These are phyloP conservation scores for Emmonsiellopsis sp. DNA, from an alignment of 2,329 filamentous ascomycete species.

Conservation along the genomic window DNA sequence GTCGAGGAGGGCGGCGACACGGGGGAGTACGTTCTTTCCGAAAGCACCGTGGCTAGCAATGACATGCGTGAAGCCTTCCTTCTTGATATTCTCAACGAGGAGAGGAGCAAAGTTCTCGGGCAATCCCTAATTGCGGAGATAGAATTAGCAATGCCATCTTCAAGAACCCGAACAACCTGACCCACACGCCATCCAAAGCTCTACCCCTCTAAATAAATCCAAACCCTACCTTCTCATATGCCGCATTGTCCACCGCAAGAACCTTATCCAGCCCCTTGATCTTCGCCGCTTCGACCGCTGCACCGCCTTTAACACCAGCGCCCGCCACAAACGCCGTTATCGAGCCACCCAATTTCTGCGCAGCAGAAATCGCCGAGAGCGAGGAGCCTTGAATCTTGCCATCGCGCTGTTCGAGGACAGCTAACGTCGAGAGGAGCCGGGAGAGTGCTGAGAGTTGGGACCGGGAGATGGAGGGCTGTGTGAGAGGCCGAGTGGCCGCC, in stretches of 20 bases:
- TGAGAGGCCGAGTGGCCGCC: conserved; percentile 25
- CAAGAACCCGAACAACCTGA: neutral
- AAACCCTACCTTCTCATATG: conserved; percentile 73
- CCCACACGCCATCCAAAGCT: neutral
- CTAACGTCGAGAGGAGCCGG: conserved; percentile 76
- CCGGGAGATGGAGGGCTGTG: conserved; percentile 36
- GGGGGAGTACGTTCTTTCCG: conserved; percentile 87
- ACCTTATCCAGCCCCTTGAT: conserved; percentile 88
- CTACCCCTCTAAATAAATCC: neutral
- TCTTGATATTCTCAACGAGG: conserved; percentile 92
- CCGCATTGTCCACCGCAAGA: conserved; percentile 74
- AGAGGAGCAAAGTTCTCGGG: conserved; percentile 92
- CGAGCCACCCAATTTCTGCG: conserved; percentile 73
- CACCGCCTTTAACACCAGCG: conserved; percentile 59
- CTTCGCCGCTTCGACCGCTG: conserved; percentile 76
- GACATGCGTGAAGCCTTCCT: conserved; percentile 86
- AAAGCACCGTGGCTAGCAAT: conserved; percentile 89
- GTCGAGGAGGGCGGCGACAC: conserved; percentile 84
- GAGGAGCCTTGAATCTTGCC: conserved; percentile 78
- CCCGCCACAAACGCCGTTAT: conserved; percentile 86
- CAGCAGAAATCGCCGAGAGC: conserved; percentile 75
- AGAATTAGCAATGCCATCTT: neutral
- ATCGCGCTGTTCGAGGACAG: conserved; percentile 84
- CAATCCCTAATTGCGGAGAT: conserved; percentile 52
- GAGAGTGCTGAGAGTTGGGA: conserved; percentile 47